Evolutionary conservation across 1,284 basidiomycete species (phyloP).

Genomic region (Apiotrichum laibachii): DNA sequence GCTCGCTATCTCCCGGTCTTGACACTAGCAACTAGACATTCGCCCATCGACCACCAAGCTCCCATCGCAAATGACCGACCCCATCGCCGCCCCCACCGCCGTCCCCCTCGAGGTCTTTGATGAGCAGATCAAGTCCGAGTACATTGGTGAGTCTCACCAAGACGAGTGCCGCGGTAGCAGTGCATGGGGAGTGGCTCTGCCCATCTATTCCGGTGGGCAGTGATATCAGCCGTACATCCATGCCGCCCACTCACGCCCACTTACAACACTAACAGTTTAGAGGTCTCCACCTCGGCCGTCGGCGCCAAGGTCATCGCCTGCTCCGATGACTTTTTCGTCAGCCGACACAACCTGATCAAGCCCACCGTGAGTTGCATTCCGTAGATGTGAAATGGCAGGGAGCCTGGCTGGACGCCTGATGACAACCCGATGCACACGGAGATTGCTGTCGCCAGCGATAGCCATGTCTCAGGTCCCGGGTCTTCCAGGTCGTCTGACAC

Average conservation of each 20-base stretch:
- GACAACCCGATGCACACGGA: no score
- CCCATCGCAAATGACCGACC: conserved; percentile 5
- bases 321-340: conserved; percentile 96
- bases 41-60: no score
- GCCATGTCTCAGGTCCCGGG: no score
- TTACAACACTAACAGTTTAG: conserved; percentile 51
- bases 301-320: conserved; percentile 72
- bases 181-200: no score
- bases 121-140: conserved; percentile 57
- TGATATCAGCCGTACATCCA: conserved; percentile 4
- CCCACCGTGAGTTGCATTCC: conserved; percentile 61
- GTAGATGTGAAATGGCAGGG: no score
- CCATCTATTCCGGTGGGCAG: neutral
- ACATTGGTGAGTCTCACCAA: conserved; percentile 57
- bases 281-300: conserved; percentile 82
- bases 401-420: no score
- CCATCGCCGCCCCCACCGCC: neutral
- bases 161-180: no score
- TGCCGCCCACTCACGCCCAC: neutral
- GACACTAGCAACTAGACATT: no score
- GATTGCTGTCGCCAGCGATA: neutral
- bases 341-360: conserved; percentile 77
- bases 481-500: no score
- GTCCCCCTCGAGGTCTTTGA: conserved; percentile 60
- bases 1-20: no score